Base-by-base conservation (phyloP, 345 rosid genomes). In the Eucalyptus erythrocorys region DNA sequence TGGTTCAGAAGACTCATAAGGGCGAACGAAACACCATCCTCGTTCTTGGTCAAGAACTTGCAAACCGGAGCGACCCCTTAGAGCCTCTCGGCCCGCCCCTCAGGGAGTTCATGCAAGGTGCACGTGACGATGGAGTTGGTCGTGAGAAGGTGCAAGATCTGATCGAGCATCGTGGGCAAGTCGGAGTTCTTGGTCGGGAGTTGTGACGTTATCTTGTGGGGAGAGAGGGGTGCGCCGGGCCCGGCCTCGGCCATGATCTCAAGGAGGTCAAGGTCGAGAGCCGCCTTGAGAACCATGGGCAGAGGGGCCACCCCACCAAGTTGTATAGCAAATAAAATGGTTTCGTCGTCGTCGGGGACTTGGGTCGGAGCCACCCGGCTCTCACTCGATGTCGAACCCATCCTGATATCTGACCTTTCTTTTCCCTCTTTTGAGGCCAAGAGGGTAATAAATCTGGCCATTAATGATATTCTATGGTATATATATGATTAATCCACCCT, bases 11-110 rank as follows among this genome's bases (percentile, higher is more conserved):
- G 91, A 34, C 88, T 82, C 37, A 93, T 81, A 48, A 92, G 48
- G 27, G 92, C 89, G 15, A 93, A 12, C 13, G 94, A 91, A 48
- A 82, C 92, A 13, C 94, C 94, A 61, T 93, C 93, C 86, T 93
- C 91, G 53, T 91, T 91, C 87, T 89, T 89, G 22, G 86, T 88
- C 87, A 93, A 80, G 89, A 88, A 90, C 57, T 89, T 93, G 64
- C 94, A 89, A 19, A 91, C 94, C 32, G 92, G 90, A 7, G 89
- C 89, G 3, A 88, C 40, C 4, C 93, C 94, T 7, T 93, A 93
- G 13, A 91, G 87, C 55, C 93, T 90, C 88, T 88, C 91, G 22
- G 88, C 87, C 37, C 45, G 76, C 11, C 91, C 93, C 30, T 88
- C 91, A 2, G 87, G 88, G n/a, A 48, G 88, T 13, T 71, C 88